phyloP scores from a whole-genome alignment of 2,329 filamentous ascomycete genomes.

The Alternaria gansuensis region DNA sequence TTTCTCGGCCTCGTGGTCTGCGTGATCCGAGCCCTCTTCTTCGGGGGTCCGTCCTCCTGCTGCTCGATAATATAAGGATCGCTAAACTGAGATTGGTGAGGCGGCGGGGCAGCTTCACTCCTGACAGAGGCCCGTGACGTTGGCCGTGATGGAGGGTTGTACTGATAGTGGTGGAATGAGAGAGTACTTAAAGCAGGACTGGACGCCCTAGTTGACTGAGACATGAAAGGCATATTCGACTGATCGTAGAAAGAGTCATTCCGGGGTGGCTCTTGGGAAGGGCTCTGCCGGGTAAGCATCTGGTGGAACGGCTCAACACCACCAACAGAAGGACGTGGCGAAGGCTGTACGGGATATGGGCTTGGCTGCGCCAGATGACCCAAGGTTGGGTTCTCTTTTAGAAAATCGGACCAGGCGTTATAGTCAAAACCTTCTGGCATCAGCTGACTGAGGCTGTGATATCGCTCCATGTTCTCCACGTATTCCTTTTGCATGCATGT shows the following conservation, averaged over 20 bases:
- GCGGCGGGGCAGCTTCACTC: slow-evolving; percentile 38
- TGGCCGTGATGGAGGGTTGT: slow-evolving; percentile 48
- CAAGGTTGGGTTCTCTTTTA: slow-evolving; percentile 71
- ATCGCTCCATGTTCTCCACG: slow-evolving; percentile 67
- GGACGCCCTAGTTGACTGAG: slow-evolving; percentile 54
- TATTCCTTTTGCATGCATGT: slow-evolving; percentile 70
- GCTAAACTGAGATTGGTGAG: slow-evolving; percentile 32
- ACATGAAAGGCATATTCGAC: slow-evolving; percentile 36
- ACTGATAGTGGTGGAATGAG: slow-evolving; percentile 48
- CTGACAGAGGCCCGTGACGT: slow-evolving; percentile 52
- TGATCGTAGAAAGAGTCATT: slow-evolving; percentile 44
- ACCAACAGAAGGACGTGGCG: slow-evolving; percentile 36
- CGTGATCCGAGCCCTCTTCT: slow-evolving; percentile 82
- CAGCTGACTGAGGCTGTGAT: slow-evolving; percentile 66
- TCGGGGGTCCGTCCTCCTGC: slow-evolving; percentile 65
- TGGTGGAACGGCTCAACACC: slow-evolving; percentile 51
- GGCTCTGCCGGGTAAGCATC: slow-evolving; percentile 48
- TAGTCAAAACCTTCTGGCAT: slow-evolving; percentile 71
- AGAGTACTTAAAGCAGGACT: slow-evolving; percentile 57
- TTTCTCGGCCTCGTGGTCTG: slow-evolving; percentile 76
- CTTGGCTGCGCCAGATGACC: slow-evolving; percentile 45
- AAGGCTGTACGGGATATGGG: slow-evolving; percentile 29
- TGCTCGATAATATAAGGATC: slow-evolving; percentile 40
- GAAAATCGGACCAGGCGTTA: slow-evolving; percentile 79
- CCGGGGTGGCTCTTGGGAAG: slow-evolving; percentile 36